These are phyloP conservation scores for Panus rudis DNA, from an alignment of 768 basidiomycete species.

Conservation along the genomic window DNA sequence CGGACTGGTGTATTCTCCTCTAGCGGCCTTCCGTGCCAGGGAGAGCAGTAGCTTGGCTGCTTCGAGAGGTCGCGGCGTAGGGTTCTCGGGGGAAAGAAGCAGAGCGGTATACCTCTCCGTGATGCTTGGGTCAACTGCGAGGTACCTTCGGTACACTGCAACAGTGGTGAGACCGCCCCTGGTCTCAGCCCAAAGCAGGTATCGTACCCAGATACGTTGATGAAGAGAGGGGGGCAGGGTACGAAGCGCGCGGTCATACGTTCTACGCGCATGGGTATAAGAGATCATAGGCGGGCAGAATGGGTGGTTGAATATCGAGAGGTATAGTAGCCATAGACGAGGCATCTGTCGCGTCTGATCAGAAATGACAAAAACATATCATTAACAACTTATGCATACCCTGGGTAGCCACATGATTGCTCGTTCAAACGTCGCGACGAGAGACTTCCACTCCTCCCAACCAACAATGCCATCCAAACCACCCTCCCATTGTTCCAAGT, in stretches of 20 bases:
- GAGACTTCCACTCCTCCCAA: constrained; percentile 90
- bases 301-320: constrained; percentile 85
- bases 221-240: constrained; percentile 92
- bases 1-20: constrained; percentile 77
- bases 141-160: constrained; percentile 82
- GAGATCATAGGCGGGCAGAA: constrained; percentile 78
- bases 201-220: constrained; percentile 85
- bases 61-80: constrained; percentile 75
- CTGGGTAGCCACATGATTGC: constrained; percentile 92
- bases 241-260: constrained; percentile 90
- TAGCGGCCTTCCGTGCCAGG: constrained; percentile 75
- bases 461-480: constrained; percentile 87
- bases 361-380: constrained; percentile 3
- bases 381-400: constrained; percentile 36
- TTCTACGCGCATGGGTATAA: constrained; percentile 86
- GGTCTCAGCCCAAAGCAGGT: constrained; percentile 86
- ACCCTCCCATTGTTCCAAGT: constrained; percentile 78
- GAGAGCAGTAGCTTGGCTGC: constrained; percentile 87
- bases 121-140: constrained; percentile 70
- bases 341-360: constrained; percentile 56
- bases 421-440: constrained; percentile 86
- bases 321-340: constrained; percentile 89
- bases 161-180: constrained; percentile 76
- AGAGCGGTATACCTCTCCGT: constrained; percentile 74
- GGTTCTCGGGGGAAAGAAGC: constrained; percentile 51